A percentile compares a stretch with the other conserved stretches of the same genome.
Evolutionary conservation across 345 rosid genomes (phyloP).

Genomic region (Carallia brachiata): DNA sequence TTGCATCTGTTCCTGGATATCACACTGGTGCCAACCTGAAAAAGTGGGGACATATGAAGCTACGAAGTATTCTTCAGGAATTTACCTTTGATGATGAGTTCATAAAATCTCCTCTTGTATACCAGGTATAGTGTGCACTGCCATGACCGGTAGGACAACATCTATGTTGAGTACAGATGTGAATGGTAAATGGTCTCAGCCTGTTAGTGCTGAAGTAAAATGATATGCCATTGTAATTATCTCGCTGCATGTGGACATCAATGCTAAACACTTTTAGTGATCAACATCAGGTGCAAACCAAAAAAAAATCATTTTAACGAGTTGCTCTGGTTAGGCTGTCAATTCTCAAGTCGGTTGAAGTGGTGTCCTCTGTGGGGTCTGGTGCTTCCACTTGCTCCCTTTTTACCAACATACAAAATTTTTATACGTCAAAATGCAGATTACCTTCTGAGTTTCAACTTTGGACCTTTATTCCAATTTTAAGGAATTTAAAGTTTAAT

Average conservation of each 20-base stretch:
- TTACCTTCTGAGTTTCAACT: too few relatives aligned
- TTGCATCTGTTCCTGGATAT: conserved; percentile 96
- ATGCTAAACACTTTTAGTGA: not conserved
- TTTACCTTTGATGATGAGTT: conserved; percentile 72
- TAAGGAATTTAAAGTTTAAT: conserved; percentile 7
- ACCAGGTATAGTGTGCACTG: conserved; percentile 53
- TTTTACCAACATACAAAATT: not conserved
- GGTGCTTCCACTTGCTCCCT: not conserved
- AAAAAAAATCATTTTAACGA: not conserved
- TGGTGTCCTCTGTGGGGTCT: not conserved
- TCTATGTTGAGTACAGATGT: not conserved
- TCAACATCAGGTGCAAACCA: not conserved
- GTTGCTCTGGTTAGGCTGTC: not conserved
- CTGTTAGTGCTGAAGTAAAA: too few relatives aligned
- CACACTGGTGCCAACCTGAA: conserved; percentile 71
- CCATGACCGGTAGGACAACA: not conserved
- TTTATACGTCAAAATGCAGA: too few relatives aligned
- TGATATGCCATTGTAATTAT: too few relatives aligned
- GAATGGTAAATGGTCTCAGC: not conserved
- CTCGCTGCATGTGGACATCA: not conserved
- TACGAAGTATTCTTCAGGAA: conserved; percentile 65
- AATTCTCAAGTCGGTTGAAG: too few relatives aligned
- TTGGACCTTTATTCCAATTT: not conserved
- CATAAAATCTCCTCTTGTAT: conserved; percentile 71
- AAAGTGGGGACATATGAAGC: conserved; percentile 96